A percentile compares a stretch with the other conserved stretches of the same genome.
phyloP scores from a whole-genome alignment of 2,329 filamentous ascomycete genomes.

The Fusarium abutilonis region DNA sequence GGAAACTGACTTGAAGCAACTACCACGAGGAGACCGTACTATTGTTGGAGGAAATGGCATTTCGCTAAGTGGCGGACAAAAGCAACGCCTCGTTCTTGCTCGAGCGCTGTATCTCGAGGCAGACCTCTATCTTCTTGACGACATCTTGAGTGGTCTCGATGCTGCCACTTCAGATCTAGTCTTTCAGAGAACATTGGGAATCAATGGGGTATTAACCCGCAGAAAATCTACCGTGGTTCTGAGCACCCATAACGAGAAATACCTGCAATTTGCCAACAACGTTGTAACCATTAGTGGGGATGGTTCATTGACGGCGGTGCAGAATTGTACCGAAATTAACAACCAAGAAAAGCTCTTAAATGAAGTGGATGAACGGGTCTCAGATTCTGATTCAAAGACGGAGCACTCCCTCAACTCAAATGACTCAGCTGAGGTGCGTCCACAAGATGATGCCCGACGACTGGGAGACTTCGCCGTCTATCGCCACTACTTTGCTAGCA shows the following conservation, averaged over 20 bases:
- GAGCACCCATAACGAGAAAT: conserved; percentile 1
- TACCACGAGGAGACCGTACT: conserved; percentile 1
- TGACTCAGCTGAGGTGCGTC: too few species aligned
- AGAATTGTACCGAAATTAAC: too few species aligned
- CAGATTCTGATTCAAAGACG: too few species aligned
- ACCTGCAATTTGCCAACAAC: neutral
- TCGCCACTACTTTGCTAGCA: conserved; percentile 12
- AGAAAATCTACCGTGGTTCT: too few species aligned
- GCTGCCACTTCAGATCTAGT: neutral
- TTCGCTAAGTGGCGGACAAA: conserved; percentile 10
- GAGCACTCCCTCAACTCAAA: too few species aligned
- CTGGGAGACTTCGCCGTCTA: conserved; percentile 15
- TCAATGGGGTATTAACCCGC: too few species aligned
- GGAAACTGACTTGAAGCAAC: neutral
- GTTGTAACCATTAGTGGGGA: neutral
- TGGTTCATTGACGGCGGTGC: neutral
- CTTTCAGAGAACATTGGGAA: neutral
- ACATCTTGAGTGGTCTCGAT: conserved; percentile 8
- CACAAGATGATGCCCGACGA: conserved; percentile 7
- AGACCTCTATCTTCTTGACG: conserved; percentile 1
- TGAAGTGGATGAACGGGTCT: too few species aligned
- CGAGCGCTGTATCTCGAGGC: conserved; percentile 4
- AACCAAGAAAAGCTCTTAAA: too few species aligned
- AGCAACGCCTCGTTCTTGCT: conserved; percentile 7
- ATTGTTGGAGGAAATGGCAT: neutral